Evolutionary conservation across 306 rosid genomes (phyloP).

Genomic region (Castanea mollissima): DNA sequence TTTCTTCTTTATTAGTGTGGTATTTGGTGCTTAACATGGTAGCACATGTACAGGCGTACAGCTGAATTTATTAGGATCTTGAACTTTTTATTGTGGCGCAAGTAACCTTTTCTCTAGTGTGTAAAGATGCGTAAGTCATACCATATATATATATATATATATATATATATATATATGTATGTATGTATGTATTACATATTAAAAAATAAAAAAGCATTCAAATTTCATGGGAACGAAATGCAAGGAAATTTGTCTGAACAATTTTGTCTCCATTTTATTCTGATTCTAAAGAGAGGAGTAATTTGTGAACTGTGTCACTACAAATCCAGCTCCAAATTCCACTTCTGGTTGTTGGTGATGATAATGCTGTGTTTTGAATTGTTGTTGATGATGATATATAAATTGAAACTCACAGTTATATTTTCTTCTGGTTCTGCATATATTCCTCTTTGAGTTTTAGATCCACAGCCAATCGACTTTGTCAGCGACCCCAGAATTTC

Average conservation of each 20-base stretch:
- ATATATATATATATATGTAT: too few species aligned
- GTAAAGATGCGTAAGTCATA: too few species aligned
- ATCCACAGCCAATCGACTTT: conserved; percentile 67
- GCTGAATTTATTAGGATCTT: background rate
- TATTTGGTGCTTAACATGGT: background rate
- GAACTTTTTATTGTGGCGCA: too few species aligned
- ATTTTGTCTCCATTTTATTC: background rate
- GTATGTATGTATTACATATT: too few species aligned
- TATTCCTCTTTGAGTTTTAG: conserved; percentile 25
- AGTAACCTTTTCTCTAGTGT: too few species aligned
- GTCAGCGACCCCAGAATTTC: conserved; percentile 37
- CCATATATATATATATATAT: too few species aligned
- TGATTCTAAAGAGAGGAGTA: background rate
- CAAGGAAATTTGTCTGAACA: background rate
- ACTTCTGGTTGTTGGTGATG: background rate
- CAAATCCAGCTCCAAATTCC: background rate
- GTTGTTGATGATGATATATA: background rate
- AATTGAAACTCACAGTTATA: background rate
- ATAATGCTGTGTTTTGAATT: background rate
- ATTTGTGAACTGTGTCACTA: background rate
- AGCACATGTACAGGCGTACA: background rate
- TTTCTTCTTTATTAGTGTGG: too few species aligned
- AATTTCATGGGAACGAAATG: background rate
- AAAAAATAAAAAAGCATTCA: background rate
- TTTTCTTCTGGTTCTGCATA: background rate